Evolutionary conservation across 768 basidiomycete species (phyloP).

Genomic region (Boletus vinaceobasis): DNA sequence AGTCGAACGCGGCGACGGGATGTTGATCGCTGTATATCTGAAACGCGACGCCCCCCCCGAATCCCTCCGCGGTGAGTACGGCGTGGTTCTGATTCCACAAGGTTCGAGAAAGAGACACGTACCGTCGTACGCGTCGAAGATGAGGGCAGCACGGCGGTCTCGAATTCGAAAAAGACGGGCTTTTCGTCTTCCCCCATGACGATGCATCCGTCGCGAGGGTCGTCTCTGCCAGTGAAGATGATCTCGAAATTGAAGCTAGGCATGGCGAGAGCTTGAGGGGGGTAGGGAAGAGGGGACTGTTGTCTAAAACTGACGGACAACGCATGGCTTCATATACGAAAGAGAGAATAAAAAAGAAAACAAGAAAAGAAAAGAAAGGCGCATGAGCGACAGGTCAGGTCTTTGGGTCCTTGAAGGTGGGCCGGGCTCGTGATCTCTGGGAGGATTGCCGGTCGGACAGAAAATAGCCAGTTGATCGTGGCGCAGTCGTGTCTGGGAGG

Average conservation of each 20-base stretch:
- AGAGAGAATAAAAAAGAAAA: not conserved
- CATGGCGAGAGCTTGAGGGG: slow-evolving; percentile 28
- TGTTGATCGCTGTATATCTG: slow-evolving; percentile 42
- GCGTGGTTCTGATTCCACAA: not conserved
- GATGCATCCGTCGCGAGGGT: slow-evolving; percentile 61
- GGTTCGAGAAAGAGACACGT: not conserved
- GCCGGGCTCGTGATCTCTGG: slow-evolving; percentile 47
- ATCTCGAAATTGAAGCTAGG: slow-evolving; percentile 46
- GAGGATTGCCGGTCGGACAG: slow-evolving; percentile 46
- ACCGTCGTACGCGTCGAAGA: slow-evolving; percentile 28
- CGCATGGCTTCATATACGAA: slow-evolving; percentile 30
- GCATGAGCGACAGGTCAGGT: slow-evolving; percentile 28
- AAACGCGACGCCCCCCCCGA: not conserved
- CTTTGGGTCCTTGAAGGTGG: slow-evolving; percentile 11
- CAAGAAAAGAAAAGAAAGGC: not conserved
- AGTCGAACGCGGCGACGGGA: slow-evolving; percentile 53
- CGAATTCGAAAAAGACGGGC: slow-evolving; percentile 63
- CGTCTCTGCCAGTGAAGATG: slow-evolving; percentile 67
- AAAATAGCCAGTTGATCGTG: slow-evolving; percentile 46
- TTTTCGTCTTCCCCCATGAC: slow-evolving; percentile 63
- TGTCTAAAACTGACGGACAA: not conserved
- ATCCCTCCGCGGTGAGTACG: not conserved
- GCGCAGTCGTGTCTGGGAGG: slow-evolving; percentile 41
- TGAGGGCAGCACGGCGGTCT: slow-evolving; percentile 41
- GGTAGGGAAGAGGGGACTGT: not conserved